A percentile compares a stretch with the other conserved stretches of the same genome.
These are phyloP conservation scores for Barnettozyma pratensis DNA, from an alignment of 805 yeast genomes.

Conservation along the genomic window DNA sequence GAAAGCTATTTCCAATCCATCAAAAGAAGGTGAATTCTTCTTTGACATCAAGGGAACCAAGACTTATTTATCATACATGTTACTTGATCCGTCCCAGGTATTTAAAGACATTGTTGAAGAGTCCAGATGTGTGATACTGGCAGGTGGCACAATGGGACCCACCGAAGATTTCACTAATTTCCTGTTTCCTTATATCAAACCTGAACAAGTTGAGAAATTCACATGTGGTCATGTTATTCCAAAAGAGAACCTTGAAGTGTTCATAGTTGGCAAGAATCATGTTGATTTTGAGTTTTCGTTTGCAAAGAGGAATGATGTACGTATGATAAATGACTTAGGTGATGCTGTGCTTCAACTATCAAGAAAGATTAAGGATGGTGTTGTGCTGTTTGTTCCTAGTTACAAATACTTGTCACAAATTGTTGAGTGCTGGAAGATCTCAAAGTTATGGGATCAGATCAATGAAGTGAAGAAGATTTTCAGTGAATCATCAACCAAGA, in stretches of 20 bases:
- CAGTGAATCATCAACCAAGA: constrained; percentile 51
- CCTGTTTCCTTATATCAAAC: constrained; percentile 54
- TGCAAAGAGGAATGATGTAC: constrained; percentile 46
- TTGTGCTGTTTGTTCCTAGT: constrained; percentile 82
- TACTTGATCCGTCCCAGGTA: constrained; percentile 72
- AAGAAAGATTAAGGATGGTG: constrained; percentile 58
- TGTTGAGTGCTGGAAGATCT: constrained; percentile 44
- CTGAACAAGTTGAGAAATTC: constrained; percentile 42
- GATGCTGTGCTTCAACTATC: constrained; percentile 37
- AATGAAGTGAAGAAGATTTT: constrained; percentile 43
- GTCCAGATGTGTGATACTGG: constrained; percentile 66
- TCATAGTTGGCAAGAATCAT: constrained; percentile 35
- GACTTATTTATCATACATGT: constrained; percentile 53
- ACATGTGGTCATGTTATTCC: constrained; percentile 87
- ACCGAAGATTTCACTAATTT: constrained; percentile 61
- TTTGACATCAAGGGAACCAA: constrained; percentile 40
- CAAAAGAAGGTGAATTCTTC: constrained; percentile 73
- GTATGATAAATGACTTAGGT: constrained; percentile 49
- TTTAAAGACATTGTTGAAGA: constrained; percentile 63
- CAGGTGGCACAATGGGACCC: constrained; percentile 97
- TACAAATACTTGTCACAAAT: constrained; percentile 63
- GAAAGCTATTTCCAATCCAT: constrained; percentile 62
- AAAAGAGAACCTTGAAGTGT: constrained; percentile 55
- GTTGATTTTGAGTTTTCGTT: constrained; percentile 60
- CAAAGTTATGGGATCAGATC: constrained; percentile 28